A percentile compares a stretch with the other conserved stretches of the same genome.
These are phyloP conservation scores for Coemansia sp. DNA, from an alignment of 192 early-diverging fungal genomes.

Conservation along the genomic window DNA sequence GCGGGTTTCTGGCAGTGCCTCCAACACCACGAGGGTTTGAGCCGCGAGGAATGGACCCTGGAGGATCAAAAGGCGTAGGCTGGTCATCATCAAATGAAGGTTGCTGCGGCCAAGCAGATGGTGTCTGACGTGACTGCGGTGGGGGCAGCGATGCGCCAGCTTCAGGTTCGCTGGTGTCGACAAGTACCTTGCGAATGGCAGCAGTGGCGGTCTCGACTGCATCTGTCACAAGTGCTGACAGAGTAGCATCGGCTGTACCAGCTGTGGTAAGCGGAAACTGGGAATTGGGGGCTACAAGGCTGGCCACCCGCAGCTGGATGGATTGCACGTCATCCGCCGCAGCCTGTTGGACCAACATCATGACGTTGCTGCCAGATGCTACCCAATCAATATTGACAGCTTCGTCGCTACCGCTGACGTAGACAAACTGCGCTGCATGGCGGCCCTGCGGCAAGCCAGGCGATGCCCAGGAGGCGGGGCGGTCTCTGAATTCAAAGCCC, in stretches of 20 bases:
- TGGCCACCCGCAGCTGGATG: slow-evolving; percentile 11
- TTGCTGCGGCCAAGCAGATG: not conserved
- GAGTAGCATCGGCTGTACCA: not conserved
- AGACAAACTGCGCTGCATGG: slow-evolving; percentile 7
- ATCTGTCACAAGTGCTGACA: slow-evolving; percentile 13
- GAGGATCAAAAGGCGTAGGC: not conserved
- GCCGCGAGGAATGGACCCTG: not conserved
- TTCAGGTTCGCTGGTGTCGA: not conserved
- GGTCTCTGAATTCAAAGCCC: slow-evolving; percentile 18
- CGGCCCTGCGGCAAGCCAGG: slow-evolving; percentile 28
- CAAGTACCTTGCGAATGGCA: slow-evolving; percentile 24
- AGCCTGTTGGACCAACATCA: slow-evolving; percentile 20
- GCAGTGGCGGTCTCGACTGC: slow-evolving; percentile 21
- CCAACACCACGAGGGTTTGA: no score
- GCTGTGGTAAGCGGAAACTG: slow-evolving; percentile 20
- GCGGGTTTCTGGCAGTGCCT: not conserved
- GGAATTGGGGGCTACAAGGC: slow-evolving; percentile 7
- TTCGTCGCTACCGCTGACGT: slow-evolving; percentile 4
- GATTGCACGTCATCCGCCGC: slow-evolving; percentile 1
- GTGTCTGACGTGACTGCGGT: not conserved
- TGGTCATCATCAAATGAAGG: not conserved
- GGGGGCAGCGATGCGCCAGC: not conserved
- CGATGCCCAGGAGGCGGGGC: slow-evolving; percentile 13
- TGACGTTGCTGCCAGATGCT: slow-evolving; percentile 16
- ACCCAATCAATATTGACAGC: slow-evolving; percentile 30